These are phyloP conservation scores for Suaeda aralocaspica DNA, from an alignment of 148 eudicot genomes.

Conservation along the genomic window DNA sequence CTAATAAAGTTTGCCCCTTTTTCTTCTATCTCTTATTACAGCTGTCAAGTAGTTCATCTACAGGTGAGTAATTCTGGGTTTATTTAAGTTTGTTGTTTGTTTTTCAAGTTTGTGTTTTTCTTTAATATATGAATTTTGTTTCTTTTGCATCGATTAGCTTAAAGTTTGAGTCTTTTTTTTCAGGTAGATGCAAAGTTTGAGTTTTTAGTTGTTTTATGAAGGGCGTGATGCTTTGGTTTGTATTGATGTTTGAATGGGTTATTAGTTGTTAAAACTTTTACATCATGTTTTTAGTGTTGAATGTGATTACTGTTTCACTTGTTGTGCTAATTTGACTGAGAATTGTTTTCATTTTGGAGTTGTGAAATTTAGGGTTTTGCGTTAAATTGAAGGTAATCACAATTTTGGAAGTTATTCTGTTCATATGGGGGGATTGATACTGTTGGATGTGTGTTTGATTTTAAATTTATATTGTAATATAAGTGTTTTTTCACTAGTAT, in stretches of 20 bases:
- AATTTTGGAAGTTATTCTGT: neutral
- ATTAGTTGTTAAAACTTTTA: neutral
- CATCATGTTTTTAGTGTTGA: neutral
- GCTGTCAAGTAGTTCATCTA: neutral
- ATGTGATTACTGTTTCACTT: neutral
- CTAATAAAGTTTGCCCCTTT: neutral
- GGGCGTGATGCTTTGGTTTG: neutral
- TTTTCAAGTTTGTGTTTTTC: neutral
- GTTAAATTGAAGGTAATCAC: neutral
- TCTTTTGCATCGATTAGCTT: neutral
- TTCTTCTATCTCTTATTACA: neutral
- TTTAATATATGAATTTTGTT: neutral
- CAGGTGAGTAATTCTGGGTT: conserved; percentile 16
- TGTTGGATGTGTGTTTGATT: too few species aligned
- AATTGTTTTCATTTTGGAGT: too few species aligned
- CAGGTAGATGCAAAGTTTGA: neutral
- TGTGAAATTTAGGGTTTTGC: neutral
- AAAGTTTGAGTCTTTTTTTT: conserved; percentile 3
- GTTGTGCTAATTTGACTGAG: neutral
- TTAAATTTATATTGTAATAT: too few species aligned
- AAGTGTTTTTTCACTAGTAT: too few species aligned
- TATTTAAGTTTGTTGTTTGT: neutral
- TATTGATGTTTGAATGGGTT: neutral
- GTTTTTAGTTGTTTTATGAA: neutral
- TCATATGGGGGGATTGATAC: neutral